phyloP scores from a whole-genome alignment of 1,139 yeast species.

The Yamadazyma dushanensis region DNA sequence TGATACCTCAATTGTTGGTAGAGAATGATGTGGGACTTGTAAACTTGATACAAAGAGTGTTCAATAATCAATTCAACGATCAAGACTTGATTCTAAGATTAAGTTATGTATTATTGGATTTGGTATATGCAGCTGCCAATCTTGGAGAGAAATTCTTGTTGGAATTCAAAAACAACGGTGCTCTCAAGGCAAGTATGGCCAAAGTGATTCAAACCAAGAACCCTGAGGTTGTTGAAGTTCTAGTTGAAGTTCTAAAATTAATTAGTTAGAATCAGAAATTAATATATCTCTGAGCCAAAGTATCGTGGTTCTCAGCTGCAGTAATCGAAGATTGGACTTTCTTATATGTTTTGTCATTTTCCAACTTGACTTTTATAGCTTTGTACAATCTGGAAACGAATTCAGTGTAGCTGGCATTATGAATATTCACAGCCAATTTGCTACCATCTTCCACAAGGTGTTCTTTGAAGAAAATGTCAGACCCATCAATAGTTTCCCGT shows the following conservation, averaged over 20 bases:
- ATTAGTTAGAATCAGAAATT: conserved; percentile 29
- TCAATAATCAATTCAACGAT: conserved; percentile 28
- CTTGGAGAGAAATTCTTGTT: conserved; percentile 8
- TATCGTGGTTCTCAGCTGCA: conserved; percentile 28
- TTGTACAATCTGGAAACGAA: conserved; percentile 63
- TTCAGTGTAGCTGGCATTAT: conserved; percentile 57
- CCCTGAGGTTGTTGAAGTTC: conserved; percentile 19
- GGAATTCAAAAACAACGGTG: conserved; percentile 14
- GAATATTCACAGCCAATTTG: conserved; percentile 25
- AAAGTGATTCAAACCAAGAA: conserved; percentile 17
- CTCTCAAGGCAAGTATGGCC: conserved; percentile 22
- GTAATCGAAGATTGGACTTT: conserved; percentile 32
- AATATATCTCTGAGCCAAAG: conserved; percentile 41
- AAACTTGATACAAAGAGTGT: conserved; percentile 22
- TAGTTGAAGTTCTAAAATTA: conserved; percentile 22
- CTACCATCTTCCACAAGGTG: conserved; percentile 70
- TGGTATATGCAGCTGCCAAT: conserved; percentile 27
- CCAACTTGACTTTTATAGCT: conserved; percentile 55
- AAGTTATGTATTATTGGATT: conserved; percentile 31
- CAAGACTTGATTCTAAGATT: conserved; percentile 37
- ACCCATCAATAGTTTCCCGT: conserved; percentile 65
- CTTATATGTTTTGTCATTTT: conserved; percentile 40
- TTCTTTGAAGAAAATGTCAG: conserved; percentile 57
- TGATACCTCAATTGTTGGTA: conserved; percentile 39
- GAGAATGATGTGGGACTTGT: conserved; percentile 27